Percentiles rank a stretch among this genome's conserved stretches.
phyloP scores from a whole-genome alignment of 202 grass and related monocot genomes.

The Digitaria exilis region DNA sequence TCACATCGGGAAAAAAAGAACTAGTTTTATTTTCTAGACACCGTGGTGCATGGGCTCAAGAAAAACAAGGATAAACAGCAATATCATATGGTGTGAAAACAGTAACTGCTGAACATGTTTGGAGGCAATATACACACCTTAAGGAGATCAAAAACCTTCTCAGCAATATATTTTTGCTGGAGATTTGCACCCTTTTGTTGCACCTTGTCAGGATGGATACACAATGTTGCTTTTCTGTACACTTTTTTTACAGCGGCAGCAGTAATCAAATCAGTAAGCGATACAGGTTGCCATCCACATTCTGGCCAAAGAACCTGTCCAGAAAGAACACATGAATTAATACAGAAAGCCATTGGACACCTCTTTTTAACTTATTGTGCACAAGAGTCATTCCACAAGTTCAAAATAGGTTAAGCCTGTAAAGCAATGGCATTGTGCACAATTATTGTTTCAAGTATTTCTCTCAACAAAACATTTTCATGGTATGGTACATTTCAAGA shows the following conservation, averaged over 20 bases:
- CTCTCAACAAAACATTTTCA: not conserved
- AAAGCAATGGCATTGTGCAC: not conserved
- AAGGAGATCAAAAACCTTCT: slow-evolving; percentile 99
- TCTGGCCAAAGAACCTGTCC: slow-evolving; percentile 97
- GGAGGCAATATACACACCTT: slow-evolving; percentile 64
- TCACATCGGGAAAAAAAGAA: not conserved
- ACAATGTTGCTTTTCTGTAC: slow-evolving; percentile 93
- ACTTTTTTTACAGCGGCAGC: slow-evolving; percentile 87
- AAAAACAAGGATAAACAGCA: not conserved
- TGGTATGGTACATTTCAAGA: not conserved
- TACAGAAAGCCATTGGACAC: not conserved
- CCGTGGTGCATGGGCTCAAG: not conserved
- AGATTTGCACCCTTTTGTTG: slow-evolving; percentile 97
- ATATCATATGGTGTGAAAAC: slow-evolving; percentile 8
- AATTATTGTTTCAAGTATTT: not conserved
- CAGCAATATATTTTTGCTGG: slow-evolving; percentile 95
- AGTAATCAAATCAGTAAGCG: slow-evolving; percentile 88
- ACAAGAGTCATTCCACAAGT: not conserved
- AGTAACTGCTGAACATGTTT: slow-evolving; percentile 17
- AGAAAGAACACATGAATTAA: slow-evolving; percentile 32
- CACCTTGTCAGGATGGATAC: slow-evolving; percentile 98
- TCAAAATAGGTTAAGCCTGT: not conserved
- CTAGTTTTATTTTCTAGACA: slow-evolving; percentile 11
- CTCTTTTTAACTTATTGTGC: not conserved
- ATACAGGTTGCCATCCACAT: slow-evolving; percentile 97